Conservation (phyloP, 2,329 filamentous ascomycete genomes). For the Colletotrichum sp. region DNA sequence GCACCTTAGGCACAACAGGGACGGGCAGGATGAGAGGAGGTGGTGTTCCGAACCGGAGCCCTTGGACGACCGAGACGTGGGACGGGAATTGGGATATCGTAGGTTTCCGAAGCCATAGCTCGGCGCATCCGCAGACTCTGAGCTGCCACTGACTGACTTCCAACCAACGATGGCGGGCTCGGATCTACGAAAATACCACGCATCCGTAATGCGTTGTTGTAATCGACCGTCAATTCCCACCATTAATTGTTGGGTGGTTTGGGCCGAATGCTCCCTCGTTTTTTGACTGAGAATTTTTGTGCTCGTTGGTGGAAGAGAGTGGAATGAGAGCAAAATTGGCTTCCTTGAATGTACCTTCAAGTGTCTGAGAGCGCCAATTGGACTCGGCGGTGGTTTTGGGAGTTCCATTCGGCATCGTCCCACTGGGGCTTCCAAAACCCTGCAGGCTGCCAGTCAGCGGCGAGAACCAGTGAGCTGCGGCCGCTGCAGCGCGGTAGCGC, state of each 20-base stretch:
- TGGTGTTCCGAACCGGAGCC: background rate
- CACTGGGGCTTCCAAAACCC: background rate
- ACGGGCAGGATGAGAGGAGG: background rate
- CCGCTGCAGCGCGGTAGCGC: constrained; percentile 3
- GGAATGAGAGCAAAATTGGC: background rate
- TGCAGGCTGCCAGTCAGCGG: background rate
- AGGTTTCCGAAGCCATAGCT: background rate
- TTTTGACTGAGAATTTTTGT: background rate
- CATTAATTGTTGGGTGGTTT: background rate
- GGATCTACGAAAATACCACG: background rate
- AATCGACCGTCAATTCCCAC: background rate
- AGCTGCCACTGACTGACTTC: background rate
- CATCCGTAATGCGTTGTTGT: background rate
- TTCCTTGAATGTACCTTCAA: background rate
- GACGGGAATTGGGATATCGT: background rate
- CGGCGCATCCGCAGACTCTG: background rate
- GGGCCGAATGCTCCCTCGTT: background rate
- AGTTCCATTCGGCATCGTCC: background rate
- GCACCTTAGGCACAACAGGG: background rate
- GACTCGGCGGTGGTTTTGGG: background rate
- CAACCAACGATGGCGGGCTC: background rate
- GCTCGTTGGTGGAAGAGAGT: constrained; percentile 1
- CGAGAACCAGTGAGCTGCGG: constrained; percentile 13
- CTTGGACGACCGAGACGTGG: background rate
- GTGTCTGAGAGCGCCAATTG: background rate